phyloP scores from a whole-genome alignment of 495 filamentous ascomycete genomes.

The Cetradonia linearis region DNA sequence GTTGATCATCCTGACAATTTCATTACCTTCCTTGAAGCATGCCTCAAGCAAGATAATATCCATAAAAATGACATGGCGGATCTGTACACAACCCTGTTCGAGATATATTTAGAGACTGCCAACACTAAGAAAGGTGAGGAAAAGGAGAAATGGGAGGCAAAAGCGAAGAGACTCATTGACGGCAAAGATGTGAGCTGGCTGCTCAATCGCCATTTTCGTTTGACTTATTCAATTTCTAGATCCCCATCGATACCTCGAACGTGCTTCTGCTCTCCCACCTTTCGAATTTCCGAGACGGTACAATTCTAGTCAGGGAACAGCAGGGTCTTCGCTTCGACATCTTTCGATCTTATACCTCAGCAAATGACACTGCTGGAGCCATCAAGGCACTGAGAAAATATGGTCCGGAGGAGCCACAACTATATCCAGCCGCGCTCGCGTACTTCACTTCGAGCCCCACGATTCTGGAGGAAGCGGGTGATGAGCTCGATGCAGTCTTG shows the following conservation, averaged over 20 bases:
- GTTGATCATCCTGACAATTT: conserved; percentile 89
- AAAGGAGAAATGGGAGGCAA: conserved; percentile 73
- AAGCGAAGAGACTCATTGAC: conserved; percentile 75
- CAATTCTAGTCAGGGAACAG: conserved; percentile 84
- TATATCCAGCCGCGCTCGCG: conserved; percentile 84
- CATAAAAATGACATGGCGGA: conserved; percentile 66
- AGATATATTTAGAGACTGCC: conserved; percentile 91
- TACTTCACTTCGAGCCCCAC: conserved; percentile 83
- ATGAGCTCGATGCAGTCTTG: conserved; percentile 67
- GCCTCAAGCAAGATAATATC: conserved; percentile 54
- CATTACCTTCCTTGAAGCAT: conserved; percentile 81
- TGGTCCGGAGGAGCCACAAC: conserved; percentile 79
- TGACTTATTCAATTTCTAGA: conserved; percentile 34
- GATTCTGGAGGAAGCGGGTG: conserved; percentile 77
- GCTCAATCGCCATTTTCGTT: background rate
- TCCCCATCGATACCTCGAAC: conserved; percentile 88
- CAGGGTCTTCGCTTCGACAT: conserved; percentile 89
- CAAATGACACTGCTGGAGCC: conserved; percentile 82
- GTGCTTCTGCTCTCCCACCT: conserved; percentile 87
- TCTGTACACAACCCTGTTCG: conserved; percentile 90
- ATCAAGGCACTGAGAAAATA: conserved; percentile 85
- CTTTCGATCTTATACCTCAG: conserved; percentile 90
- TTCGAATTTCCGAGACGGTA: conserved; percentile 81
- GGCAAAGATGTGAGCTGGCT: conserved; percentile 49
- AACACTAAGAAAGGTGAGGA: conserved; percentile 56